Evolutionary conservation across 2,329 filamentous ascomycete genomes (phyloP), one percentile per base, ranked within the genome.

Genomic region (Aspergillus nomiae): DNA sequence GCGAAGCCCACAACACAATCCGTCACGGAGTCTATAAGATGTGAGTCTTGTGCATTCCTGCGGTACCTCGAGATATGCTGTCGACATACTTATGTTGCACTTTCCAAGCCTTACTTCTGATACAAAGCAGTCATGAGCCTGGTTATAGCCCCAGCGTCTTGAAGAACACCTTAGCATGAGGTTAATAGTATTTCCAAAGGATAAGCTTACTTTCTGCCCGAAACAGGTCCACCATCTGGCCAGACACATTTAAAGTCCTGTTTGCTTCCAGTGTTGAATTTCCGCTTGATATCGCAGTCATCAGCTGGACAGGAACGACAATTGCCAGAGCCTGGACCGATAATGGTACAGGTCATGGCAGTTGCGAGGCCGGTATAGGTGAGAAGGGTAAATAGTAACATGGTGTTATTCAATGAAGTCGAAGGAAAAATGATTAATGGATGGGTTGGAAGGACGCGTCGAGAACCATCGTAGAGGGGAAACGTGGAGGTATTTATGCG

Each of bases 1-100:
- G 38, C 38, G 2, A 8, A 41, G 38, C 7, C 8, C 8, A 41
- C 19, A 41, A 10, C 19, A n/a, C 38, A 41, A n/a, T 41, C 38
- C 8, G 38, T 41, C 19, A 41, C 38, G 4, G 16, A 19, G 3
- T 41, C 38, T 41, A 10, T 10, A 1, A n/a, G n/a, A 41, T 4
- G 38, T 41, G 38, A 41, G 38, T 4, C 16, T 19, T 10, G 1
- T 9, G 10, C 7, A 14, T 16, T 36, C 34, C 16, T 41, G 38
- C 12, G 0, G 16, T 7, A 41, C 9, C 2, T 41, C 5, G 6
- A 12, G 14, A n/a, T n/a, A 41, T 16, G 0, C 3, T 41, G 0
- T 16, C 4, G n/a, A n/a, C 38, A 41, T 41, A 41, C 38, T 41
- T n/a, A 41, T n/a, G 8, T 41, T 41, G 38, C 38, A 41, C 6